Base-by-base conservation (phyloP, 768 basidiomycete genomes). In the Mycena olivaceomarginata region DNA sequence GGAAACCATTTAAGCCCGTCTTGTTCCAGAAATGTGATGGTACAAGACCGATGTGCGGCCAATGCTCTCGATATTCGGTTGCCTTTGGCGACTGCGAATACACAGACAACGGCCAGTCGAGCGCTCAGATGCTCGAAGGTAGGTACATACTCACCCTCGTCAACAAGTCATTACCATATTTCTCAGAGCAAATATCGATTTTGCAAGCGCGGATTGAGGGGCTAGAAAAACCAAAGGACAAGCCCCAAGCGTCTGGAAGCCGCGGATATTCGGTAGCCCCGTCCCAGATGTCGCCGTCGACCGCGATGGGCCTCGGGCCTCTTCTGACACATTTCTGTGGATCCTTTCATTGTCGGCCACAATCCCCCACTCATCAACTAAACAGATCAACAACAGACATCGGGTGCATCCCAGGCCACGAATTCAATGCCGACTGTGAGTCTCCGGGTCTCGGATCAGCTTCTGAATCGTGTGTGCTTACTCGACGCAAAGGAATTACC, bases 81-180 rank as follows among this genome's bases (percentile, higher is more conserved):
- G 37, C 65, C 8, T 70, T 75, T 12, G 77, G 71, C 7, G 79
- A 80, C 48, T 80, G 79, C 22, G 76, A 77, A 56, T 80, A 76
- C 67, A 45, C 53, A 5, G 79, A 80, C 25, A 40, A 46, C 15
- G 79, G 80, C 1, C 77, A 40, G 18, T 76, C 80, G 6, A 53
- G 48, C 25, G 70, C 41, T 15, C 74, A 80, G 41, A 48, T 78
- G 9, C 70, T 80, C 18, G 80, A 80, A 66, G 77, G 77, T 76
- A 16, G 41, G 6, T 37, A 16, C 2, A 13, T 57, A 4, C n/a
- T 8, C 20, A 45, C 20, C 16, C 4, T 18, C 13, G 3, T 25
- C 22, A 4, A 22, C 16, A 31, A 9, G 56, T 10, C 45, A 51
- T 56, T 20, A 43, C 1, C 8, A 39, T 20, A 39, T 16, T n/a